phyloP scores from a whole-genome alignment of 2,329 filamentous ascomycete species.

The Trichoderma oligosporum region DNA sequence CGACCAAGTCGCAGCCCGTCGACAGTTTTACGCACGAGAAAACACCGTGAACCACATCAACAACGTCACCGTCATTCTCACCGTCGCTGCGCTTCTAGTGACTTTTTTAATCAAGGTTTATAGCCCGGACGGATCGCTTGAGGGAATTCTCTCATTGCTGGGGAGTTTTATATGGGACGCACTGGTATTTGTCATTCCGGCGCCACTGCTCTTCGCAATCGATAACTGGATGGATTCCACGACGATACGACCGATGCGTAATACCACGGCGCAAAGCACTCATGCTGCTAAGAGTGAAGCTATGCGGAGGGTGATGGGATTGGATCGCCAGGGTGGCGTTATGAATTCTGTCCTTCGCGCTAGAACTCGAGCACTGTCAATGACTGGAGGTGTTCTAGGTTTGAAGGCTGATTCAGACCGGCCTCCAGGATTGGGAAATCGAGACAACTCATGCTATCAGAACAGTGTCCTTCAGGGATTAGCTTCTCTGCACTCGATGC shows the following conservation, averaged over 20 bases:
- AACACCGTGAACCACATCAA: slow-evolving; percentile 32
- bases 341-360: slow-evolving; percentile 56
- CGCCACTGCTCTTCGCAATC: slow-evolving; percentile 53
- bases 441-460: slow-evolving; percentile 95
- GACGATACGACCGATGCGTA: slow-evolving; percentile 38
- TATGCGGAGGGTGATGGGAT: slow-evolving; percentile 59
- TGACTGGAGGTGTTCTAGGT: slow-evolving; percentile 45
- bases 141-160: slow-evolving; percentile 27
- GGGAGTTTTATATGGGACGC: slow-evolving; percentile 56
- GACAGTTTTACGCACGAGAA: slow-evolving; percentile 29
- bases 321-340: slow-evolving; percentile 51
- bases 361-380: slow-evolving; percentile 52
- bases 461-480: slow-evolving; percentile 90
- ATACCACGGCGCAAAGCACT: slow-evolving; percentile 36
- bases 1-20: slow-evolving; percentile 34
- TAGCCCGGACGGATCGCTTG: slow-evolving; percentile 33
- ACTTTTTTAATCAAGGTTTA: slow-evolving; percentile 36
- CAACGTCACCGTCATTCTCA: slow-evolving; percentile 36
- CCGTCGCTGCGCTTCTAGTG: slow-evolving; percentile 32
- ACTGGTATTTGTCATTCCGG: slow-evolving; percentile 55
- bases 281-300: slow-evolving; percentile 61
- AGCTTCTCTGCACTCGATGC: slow-evolving; percentile 68
- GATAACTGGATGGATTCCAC: slow-evolving; percentile 52
- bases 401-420: slow-evolving; percentile 40
- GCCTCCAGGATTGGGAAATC: slow-evolving; percentile 76